phyloP scores from a whole-genome alignment of 2,329 filamentous ascomycete species.

The Penicillium griseofulvum region DNA sequence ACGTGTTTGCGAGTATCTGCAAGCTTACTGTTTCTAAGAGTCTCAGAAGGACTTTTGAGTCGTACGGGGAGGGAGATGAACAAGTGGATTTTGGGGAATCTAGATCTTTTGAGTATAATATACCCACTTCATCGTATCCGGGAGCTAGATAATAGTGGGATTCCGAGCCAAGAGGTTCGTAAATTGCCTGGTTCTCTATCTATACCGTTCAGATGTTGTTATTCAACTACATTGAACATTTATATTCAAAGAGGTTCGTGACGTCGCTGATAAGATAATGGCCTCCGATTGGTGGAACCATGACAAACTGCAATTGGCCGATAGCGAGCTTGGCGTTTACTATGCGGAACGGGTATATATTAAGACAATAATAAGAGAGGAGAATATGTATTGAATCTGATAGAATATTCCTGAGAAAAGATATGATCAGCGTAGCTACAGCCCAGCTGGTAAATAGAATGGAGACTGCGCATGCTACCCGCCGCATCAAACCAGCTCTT shows the following conservation, averaged over 20 bases:
- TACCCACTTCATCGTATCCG: background rate
- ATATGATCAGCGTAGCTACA: background rate
- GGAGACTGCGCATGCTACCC: background rate
- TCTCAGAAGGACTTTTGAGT: background rate
- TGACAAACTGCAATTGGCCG: conserved; percentile 26
- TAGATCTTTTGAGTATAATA: background rate
- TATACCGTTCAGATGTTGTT: background rate
- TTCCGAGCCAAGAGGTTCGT: background rate
- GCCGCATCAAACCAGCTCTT: background rate
- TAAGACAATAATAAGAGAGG: background rate
- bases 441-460: background rate
- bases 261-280: conserved; percentile 33
- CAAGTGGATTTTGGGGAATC: background rate
- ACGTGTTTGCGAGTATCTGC: background rate
- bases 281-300: conserved; percentile 20
- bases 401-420: background rate
- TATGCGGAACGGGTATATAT: too few relatives aligned
- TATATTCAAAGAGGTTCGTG: conserved; percentile 3
- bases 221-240: background rate
- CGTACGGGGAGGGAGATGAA: background rate
- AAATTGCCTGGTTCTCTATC: conserved; percentile 3
- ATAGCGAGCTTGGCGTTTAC: conserved; percentile 23
- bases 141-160: background rate
- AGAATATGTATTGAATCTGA: background rate
- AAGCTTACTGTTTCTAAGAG: background rate